Percentiles rank a stretch among this genome's conserved stretches.
phyloP scores from a whole-genome alignment of 148 eudicot genomes.

The Persicaria maculosa region DNA sequence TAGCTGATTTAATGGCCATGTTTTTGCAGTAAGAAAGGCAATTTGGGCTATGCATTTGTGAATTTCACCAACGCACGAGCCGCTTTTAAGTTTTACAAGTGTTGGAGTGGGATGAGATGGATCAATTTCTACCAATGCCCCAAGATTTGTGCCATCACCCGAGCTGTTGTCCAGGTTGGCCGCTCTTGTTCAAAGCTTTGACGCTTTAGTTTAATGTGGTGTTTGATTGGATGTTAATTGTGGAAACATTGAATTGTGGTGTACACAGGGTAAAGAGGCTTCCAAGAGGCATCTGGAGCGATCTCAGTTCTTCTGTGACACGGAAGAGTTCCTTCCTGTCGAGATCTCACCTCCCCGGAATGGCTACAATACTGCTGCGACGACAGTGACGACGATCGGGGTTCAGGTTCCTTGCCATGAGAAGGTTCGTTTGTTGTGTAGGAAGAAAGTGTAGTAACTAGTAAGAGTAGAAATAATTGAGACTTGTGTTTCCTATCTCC shows the following conservation, averaged over 20 bases:
- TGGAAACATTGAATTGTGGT: neutral
- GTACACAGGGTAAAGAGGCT: neutral
- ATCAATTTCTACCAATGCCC: too few species aligned
- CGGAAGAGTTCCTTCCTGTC: neutral
- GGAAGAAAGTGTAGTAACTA: neutral
- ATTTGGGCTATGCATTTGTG: neutral
- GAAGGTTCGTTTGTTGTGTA: neutral
- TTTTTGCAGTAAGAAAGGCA: neutral
- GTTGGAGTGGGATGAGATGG: too few species aligned
- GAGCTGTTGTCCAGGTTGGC: neutral
- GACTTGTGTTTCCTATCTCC: slow-evolving; percentile 8
- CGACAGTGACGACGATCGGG: neutral
- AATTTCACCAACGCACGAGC: too few species aligned
- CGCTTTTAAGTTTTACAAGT: too few species aligned
- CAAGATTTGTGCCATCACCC: neutral
- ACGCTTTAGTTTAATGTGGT: neutral
- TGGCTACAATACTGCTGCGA: neutral
- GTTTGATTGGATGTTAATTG: too few species aligned
- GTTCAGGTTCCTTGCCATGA: neutral
- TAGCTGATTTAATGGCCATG: neutral
- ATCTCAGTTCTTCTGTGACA: neutral
- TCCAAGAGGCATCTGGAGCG: neutral
- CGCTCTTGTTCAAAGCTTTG: neutral
- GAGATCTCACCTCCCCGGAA: slow-evolving; percentile 1
- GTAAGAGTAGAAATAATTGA: neutral